Base-by-base conservation (phyloP, 768 basidiomycete species). In the Amanita jacksonii region DNA sequence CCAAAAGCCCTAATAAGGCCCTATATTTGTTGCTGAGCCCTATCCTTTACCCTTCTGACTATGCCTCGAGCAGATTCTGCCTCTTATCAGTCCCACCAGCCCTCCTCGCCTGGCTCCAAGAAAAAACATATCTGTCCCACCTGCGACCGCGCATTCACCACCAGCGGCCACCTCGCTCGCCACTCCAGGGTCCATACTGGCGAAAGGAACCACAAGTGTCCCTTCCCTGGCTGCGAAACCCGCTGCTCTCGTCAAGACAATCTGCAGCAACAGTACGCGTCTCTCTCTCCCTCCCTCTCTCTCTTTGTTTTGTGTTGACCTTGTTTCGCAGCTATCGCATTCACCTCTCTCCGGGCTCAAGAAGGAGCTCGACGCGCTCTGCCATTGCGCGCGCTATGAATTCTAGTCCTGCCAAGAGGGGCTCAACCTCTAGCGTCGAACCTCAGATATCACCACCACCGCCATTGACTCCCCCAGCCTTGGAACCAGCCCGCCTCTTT, bases 211-310 rank as follows among this genome's bases (percentile, higher is more conserved):
- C 87, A 92, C 67, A 85, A 80, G 48, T 94, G 90, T 56, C 90
- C 91, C 25, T 93, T 89, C 66, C 90, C 91, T n/a, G 90, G 89
- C 18, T 94, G 90, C 60, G 86, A 91, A 54, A 92, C 89, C 1
- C 73, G 85, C 13, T 93, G 91, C 52, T 89, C 86, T 8, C 69
- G 90, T 25, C 88, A 91, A 61, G 91, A 94, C 54, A 94, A 94
- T 52, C 71, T 94, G 3, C 73, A 76, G 39, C 74, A 76, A 51
- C 74, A 76, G 74, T 75, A 42, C 54, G 41, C 27, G 73, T 69
- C 19, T 40, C 32, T 12, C 46, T 38, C 20, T 46, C 5, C 30
- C 35, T 36, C 35, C 28, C 15, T 46, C 34, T 43, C 12, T 30
- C 3, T 19, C 24, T 12, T 10, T 8, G 19, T 39, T 19, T 30